Base-by-base conservation (phyloP, 2,329 filamentous ascomycete species). In the Aspergillus ruber region DNA sequence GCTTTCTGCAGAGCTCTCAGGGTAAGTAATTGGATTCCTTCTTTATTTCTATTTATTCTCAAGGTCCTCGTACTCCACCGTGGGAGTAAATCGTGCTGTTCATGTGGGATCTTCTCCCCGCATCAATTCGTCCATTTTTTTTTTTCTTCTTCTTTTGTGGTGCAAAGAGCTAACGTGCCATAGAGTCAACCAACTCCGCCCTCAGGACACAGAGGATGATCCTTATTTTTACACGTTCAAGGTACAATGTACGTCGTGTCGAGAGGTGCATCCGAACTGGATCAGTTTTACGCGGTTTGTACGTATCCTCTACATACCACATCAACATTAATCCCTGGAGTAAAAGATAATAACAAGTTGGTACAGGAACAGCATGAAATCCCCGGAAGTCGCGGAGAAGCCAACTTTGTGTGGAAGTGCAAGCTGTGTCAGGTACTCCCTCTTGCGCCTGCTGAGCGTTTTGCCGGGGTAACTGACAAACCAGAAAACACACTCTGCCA, bases 371-470 rank as follows among this genome's bases (percentile, higher is more conserved):
- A 77, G 62, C 90, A 94, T 64, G 90, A 96, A 55, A 83, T 96
- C 68, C 93, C 88, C 54, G 90, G 90, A 32, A 96, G 90, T 68
- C 82, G 89, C 62, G 93, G 93, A 55, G 90, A 97, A 70, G 93
- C 93, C 51, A 97, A 97, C 70, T 98, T 98, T 70, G 93, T 98
- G n/a, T 98, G 93, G 91, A 90, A 84, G 69, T 98, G 93, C 79
- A 95, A 94, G 72, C 91, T 93, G 66, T 98, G 93, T 83, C 94
- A 93, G 81, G 90, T 93, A 15, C 29, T 4, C 38, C 44, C 25
- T 43, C n/a, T 36, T 32, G 20, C 29, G 13, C 7, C n/a, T 36
- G 12, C 33, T 17, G n/a, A 7, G 17, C 9, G 23, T 21, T 6
- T 13, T 21, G 12, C 12, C 10, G 3, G 29, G 12, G 36, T 42